A percentile compares a stretch with the other conserved stretches of the same genome.
Evolutionary conservation across 1,139 yeast genomes (phyloP).

Genomic region (Eremothecium sinecaudum): DNA sequence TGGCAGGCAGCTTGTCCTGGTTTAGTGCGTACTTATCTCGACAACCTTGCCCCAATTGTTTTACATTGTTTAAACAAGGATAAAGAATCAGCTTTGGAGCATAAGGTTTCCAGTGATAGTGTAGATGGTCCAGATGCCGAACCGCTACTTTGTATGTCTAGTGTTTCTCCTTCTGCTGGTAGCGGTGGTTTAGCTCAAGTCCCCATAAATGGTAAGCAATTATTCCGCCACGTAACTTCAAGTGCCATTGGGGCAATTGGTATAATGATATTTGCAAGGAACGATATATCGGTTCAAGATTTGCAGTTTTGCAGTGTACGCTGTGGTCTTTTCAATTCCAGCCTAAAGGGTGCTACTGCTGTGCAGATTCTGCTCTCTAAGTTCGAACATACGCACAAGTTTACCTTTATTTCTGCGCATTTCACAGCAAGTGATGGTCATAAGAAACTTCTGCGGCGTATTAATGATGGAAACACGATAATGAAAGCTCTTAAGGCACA

Average conservation of each 20-base stretch:
- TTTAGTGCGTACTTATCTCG: conserved; percentile 35
- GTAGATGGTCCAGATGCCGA: too few species aligned
- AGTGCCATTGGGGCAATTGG: conserved; percentile 60
- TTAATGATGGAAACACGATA: conserved; percentile 42
- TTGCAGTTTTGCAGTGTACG: conserved; percentile 33
- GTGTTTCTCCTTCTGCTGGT: too few species aligned
- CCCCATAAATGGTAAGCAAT: too few species aligned
- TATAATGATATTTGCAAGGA: conserved; percentile 45
- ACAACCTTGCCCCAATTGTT: conserved; percentile 36
- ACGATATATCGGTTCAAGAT: conserved; percentile 30
- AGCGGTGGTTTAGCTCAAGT: too few species aligned
- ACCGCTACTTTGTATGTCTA: too few species aligned
- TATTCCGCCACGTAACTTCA: conserved; percentile 41
- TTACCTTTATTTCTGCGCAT: conserved; percentile 64
- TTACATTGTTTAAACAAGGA: conserved; percentile 38
- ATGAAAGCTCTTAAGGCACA: conserved; percentile 47
- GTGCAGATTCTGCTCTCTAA: conserved; percentile 38
- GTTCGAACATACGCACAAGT: conserved; percentile 28
- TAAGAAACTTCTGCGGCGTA: conserved; percentile 39
- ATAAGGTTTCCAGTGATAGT: too few species aligned
- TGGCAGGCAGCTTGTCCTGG: conserved; percentile 49
- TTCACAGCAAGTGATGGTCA: conserved; percentile 70
- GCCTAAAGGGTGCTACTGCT: conserved; percentile 69
- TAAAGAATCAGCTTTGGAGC: too few species aligned
- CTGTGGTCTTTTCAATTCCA: conserved; percentile 52